These are phyloP conservation scores for Croton setiger DNA, from an alignment of 441 rosid species.

Conservation along the genomic window DNA sequence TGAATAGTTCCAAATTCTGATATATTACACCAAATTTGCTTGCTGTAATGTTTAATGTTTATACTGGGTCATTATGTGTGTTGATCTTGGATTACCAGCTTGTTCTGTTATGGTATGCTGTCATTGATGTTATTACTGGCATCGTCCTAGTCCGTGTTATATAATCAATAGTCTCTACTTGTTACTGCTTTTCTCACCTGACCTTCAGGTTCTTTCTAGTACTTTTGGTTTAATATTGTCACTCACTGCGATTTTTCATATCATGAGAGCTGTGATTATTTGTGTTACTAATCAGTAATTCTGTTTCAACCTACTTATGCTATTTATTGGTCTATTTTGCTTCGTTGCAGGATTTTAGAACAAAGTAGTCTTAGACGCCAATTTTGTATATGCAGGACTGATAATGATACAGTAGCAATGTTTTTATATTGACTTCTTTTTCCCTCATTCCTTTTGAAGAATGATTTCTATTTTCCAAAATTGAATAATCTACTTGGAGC, in stretches of 20 bases:
- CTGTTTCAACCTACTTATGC: not conserved
- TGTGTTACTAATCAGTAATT: not conserved
- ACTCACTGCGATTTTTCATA: not conserved
- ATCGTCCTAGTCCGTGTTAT: too few species aligned
- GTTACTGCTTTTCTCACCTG: not conserved
- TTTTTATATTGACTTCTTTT: not conserved
- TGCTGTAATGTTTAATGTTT: constrained; percentile 1
- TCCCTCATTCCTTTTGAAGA: not conserved
- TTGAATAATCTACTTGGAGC: not conserved
- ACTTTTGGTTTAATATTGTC: not conserved
- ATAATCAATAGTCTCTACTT: not conserved
- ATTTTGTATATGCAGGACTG: not conserved
- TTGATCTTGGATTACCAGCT: not conserved
- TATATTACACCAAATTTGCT: constrained; percentile 8
- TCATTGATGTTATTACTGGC: not conserved
- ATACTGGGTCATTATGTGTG: constrained; percentile 7
- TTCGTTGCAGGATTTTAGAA: not conserved
- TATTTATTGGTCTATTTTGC: not conserved
- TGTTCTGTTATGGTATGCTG: not conserved
- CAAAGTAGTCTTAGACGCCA: not conserved
- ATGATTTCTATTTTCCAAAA: not conserved
- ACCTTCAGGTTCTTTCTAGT: not conserved
- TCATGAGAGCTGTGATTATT: not conserved
- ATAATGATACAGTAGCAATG: not conserved
- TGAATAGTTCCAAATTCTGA: constrained; percentile 6